Conservation (phyloP, 2,329 filamentous ascomycete species). For the Aspergillus ibericus region DNA sequence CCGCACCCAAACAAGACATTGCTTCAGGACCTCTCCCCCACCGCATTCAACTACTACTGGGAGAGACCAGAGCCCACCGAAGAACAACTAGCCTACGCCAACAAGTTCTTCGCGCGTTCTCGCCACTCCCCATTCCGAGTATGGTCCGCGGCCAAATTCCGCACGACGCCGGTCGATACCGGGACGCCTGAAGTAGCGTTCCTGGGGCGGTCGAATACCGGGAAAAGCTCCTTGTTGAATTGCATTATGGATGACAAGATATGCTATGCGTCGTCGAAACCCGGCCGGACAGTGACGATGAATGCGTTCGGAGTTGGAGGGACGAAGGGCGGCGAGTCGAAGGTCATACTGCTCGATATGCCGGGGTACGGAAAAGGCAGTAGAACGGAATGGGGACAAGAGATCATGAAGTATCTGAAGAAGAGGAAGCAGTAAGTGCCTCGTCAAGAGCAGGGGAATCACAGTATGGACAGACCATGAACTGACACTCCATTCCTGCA, state of each 20-base stretch:
- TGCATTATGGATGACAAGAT: slow-evolving; percentile 56
- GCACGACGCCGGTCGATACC: slow-evolving; percentile 55
- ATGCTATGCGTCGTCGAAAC: slow-evolving; percentile 59
- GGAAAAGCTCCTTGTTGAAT: slow-evolving; percentile 68
- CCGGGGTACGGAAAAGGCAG: slow-evolving; percentile 69
- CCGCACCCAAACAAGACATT: slow-evolving; percentile 22
- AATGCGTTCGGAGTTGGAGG: slow-evolving; percentile 64
- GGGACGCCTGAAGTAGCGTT: slow-evolving; percentile 64
- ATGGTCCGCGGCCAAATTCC: slow-evolving; percentile 62
- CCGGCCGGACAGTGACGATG: slow-evolving; percentile 64
- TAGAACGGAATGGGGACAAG: slow-evolving; percentile 61
- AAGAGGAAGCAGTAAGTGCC: slow-evolving; percentile 56
- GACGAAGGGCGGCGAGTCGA: slow-evolving; percentile 44
- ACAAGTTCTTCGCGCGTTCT: slow-evolving; percentile 46
- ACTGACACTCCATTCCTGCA: not conserved
- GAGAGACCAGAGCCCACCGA: slow-evolving; percentile 49
- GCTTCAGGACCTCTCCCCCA: slow-evolving; percentile 33
- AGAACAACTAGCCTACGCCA: slow-evolving; percentile 47
- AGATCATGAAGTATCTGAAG: slow-evolving; percentile 68
- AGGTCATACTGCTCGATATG: slow-evolving; percentile 66
- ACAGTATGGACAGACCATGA: slow-evolving; percentile 2
- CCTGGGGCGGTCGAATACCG: slow-evolving; percentile 69
- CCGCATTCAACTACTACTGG: slow-evolving; percentile 50
- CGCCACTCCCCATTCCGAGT: slow-evolving; percentile 56
- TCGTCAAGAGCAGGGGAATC: too few relatives aligned